A percentile compares a stretch with the other conserved stretches of the same genome.
Evolutionary conservation across 331 rosid species (phyloP).

Genomic region (Saraca asoca): DNA sequence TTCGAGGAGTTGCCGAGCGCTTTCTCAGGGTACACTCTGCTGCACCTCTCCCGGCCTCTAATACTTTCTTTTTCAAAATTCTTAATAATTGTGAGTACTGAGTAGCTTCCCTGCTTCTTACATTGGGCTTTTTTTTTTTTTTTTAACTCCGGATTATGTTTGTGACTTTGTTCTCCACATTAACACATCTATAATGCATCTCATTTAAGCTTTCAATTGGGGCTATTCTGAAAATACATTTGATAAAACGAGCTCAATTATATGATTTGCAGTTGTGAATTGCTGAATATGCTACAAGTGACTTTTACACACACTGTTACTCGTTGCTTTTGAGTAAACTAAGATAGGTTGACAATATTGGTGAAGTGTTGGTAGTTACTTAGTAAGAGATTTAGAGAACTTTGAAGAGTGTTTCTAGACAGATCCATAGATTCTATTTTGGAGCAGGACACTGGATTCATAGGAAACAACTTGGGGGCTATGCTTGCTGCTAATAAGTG

Average conservation of each 20-base stretch:
- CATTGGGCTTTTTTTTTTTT: conserved; percentile 10
- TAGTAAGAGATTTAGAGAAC: background rate
- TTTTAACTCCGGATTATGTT: background rate
- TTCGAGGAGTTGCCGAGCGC: conserved; percentile 74
- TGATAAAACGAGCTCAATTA: background rate
- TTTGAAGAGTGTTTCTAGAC: background rate
- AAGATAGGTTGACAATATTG: no score
- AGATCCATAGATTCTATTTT: background rate
- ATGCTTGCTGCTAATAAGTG: background rate
- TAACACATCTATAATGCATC: background rate
- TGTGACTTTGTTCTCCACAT: background rate
- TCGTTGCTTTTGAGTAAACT: background rate
- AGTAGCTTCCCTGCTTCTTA: conserved; percentile 57
- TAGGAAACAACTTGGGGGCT: conserved; percentile 22
- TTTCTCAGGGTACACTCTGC: conserved; percentile 97
- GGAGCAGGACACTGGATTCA: conserved; percentile 4
- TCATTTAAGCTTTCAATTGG: background rate
- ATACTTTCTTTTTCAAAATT: conserved; percentile 55
- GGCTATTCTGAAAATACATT: no score
- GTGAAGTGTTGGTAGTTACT: no score
- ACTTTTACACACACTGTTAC: no score
- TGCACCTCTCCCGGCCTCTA: conserved; percentile 94
- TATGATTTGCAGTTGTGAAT: background rate
- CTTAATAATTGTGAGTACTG: conserved; percentile 57
- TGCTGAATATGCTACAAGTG: background rate